Evolutionary conservation across 768 basidiomycete genomes (phyloP), one percentile per base, ranked within the genome.

Genomic region (Lactarius evosmus): DNA sequence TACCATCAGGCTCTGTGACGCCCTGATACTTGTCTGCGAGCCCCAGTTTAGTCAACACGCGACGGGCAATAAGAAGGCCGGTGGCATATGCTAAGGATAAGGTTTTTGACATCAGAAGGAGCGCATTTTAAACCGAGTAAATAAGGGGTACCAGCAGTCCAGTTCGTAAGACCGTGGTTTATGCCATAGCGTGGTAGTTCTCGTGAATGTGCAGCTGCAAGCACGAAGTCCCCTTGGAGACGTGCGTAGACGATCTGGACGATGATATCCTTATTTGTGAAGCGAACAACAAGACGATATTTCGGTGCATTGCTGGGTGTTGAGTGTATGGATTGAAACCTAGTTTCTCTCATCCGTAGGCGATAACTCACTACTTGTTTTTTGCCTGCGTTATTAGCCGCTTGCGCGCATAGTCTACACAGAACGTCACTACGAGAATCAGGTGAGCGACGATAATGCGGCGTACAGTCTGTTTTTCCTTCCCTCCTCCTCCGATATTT

Each of bases 11-110:
- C 77, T 98, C 94, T 34, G 84, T 73, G 58, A 93, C 85, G 81
- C 97, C 97, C 80, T 95, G 85, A 74, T 98, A 99, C 81, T 97
- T 98, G 78, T 98, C 95, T 65, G 91, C 94, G 66, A 99, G 88
- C 69, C 95, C 95, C 69, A 99, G 86, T 77, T 98, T 98, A 72
- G 87, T 85, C 57, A 98, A 81, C 27, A 95, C 95, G 70, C 97
- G 93, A 70, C 97, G 95, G 66, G 97, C 95, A 72, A 82, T 85
- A 49, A 99, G 88, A 57, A 99, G 87, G 73, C 97, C 97, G 69
- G 96, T 97, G 46, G 97, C 97, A 76, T 98, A 99, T 57, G 95
- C 95, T 93, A 63, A 17, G 50, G 29, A 33, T 92, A 62, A 19
- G 44, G 29, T 33, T 9, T 32, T 33, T 14, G n/a, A 29, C 8